Percentiles rank a stretch among this genome's conserved stretches.
Evolutionary conservation across 2,329 filamentous ascomycete genomes (phyloP).

Genomic region (Fusarium sp.): DNA sequence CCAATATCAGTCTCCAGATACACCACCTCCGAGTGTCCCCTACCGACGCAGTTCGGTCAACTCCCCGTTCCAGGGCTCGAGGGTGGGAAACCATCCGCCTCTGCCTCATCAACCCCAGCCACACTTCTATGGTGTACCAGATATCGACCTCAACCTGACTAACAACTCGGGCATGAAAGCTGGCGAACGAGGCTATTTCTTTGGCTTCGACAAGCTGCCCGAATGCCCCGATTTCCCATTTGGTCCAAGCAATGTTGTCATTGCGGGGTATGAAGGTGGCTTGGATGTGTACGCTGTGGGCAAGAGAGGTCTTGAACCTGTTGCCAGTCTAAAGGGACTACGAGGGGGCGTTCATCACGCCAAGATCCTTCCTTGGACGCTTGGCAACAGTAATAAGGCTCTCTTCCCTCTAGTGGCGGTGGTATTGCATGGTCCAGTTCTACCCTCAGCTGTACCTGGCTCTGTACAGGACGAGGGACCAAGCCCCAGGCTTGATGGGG

Average conservation of each 20-base stretch:
- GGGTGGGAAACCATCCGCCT: constrained; percentile 64
- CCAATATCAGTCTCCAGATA: constrained; percentile 54
- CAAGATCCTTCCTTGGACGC: constrained; percentile 80
- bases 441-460: constrained; percentile 55
- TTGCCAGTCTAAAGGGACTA: constrained; percentile 78
- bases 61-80: constrained; percentile 58
- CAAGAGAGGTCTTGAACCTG: constrained; percentile 74
- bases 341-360: constrained; percentile 83
- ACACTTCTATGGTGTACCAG: constrained; percentile 80
- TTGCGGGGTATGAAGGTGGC: constrained; percentile 83
- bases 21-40: constrained; percentile 48
- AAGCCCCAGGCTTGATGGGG: constrained; percentile 53
- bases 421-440: constrained; percentile 79
- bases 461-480: constrained; percentile 50
- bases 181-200: constrained; percentile 78
- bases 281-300: constrained; percentile 79
- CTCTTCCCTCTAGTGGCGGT: constrained; percentile 80
- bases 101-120: constrained; percentile 79
- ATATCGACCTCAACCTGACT: constrained; percentile 75
- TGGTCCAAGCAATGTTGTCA: constrained; percentile 69
- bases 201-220: constrained; percentile 79
- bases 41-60: constrained; percentile 60
- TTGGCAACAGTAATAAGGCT: constrained; percentile 61
- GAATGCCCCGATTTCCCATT: constrained; percentile 49
- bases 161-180: constrained; percentile 65